Evolutionary conservation across 352 stramenopile species (phyloP).

Genomic region (Aphanomyces cochlioides): DNA sequence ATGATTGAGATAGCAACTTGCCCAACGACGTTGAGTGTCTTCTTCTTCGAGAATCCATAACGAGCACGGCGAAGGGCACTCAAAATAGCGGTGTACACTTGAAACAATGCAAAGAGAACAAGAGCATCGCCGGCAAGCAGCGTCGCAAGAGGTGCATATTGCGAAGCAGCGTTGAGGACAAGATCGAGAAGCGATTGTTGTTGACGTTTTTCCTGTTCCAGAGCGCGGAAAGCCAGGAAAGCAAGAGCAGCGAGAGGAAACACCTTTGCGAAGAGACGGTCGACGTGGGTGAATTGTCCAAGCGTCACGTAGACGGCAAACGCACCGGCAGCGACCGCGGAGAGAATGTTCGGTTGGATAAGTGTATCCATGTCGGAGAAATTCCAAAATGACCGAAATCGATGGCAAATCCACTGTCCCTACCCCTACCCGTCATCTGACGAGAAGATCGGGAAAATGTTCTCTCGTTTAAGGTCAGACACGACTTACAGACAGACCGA

Average conservation of each 20-base stretch:
- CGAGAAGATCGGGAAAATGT: no score
- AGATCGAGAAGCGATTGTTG: background rate
- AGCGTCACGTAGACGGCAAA: conserved; percentile 15
- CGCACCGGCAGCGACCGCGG: conserved; percentile 6
- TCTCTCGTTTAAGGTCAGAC: no score
- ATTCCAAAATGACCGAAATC: background rate
- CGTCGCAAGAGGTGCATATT: background rate
- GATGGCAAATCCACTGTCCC: background rate
- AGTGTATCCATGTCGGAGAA: background rate
- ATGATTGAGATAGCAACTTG: conserved; percentile 45
- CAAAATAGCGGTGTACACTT: conserved; percentile 18
- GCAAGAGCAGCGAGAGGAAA: background rate
- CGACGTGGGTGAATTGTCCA: conserved; percentile 24
- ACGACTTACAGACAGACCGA: background rate
- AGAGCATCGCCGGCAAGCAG: conserved; percentile 15
- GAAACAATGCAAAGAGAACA: background rate
- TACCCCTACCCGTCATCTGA: background rate
- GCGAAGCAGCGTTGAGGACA: background rate
- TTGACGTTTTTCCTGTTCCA: background rate
- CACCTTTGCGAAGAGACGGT: conserved; percentile 10
- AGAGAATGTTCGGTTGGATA: background rate
- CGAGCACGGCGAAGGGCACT: conserved; percentile 50
- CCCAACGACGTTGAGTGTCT: conserved; percentile 66
- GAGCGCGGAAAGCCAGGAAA: conserved; percentile 5
- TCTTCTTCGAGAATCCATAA: conserved; percentile 66